A percentile compares a stretch with the other conserved stretches of the same genome.
Evolutionary conservation across 2,329 filamentous ascomycete species (phyloP).

Genomic region (Xylaria sp.): DNA sequence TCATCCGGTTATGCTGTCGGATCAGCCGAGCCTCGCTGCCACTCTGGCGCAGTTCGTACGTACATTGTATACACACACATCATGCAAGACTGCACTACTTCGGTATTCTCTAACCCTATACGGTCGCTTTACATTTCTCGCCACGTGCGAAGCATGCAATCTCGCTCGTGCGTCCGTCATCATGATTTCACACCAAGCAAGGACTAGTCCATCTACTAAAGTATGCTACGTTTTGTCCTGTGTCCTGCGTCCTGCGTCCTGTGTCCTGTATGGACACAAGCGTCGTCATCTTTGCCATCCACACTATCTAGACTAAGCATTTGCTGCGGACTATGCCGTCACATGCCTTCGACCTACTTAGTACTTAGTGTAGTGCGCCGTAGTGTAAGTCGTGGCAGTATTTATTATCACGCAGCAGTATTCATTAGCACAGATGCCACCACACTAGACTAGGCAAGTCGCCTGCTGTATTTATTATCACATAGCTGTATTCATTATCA

Average conservation of each 20-base stretch:
- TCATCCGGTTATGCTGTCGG: not conserved
- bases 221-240: too few relatives aligned
- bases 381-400: not conserved
- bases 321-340: not conserved
- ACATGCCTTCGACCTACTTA: not conserved
- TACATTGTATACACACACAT: too few relatives aligned
- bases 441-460: too few relatives aligned
- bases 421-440: not conserved
- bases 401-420: not conserved
- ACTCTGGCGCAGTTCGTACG: not conserved
- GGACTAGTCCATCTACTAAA: too few relatives aligned
- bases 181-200: not conserved
- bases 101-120: not conserved
- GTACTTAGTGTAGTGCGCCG: too few relatives aligned
- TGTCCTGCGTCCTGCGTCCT: too few relatives aligned
- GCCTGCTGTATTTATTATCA: too few relatives aligned
- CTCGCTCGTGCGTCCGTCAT: not conserved
- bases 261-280: not conserved
- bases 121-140: not conserved
- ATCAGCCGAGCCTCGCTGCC: constrained; percentile 11
- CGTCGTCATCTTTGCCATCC: not conserved
- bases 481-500: too few relatives aligned
- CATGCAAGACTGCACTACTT: not conserved
- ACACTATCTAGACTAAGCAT: not conserved
- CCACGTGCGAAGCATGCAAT: constrained; percentile 20